Base-by-base conservation (phyloP, 345 rosid species). In the Boechera retrofracta region DNA sequence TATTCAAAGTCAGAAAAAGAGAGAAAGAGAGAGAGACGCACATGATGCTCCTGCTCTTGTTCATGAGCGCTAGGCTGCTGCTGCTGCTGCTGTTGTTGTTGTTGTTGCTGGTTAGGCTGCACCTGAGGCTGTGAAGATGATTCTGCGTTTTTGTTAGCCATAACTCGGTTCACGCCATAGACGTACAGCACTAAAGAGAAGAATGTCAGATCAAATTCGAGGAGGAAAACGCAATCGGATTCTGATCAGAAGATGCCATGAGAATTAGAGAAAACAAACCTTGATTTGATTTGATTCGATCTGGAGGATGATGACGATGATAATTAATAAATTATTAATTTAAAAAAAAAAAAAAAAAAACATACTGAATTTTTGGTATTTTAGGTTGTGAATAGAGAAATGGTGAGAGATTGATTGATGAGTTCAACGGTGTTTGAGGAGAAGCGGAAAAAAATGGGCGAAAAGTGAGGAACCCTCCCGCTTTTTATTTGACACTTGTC, bases 71-170 rank as follows among this genome's bases (percentile, higher is more conserved):
- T 15, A 2, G 24, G 70, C 29, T 36, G 63, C 1, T 16, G 51
- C 6, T 39, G 73, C 5, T 66, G 69, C 4, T 74, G 74, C 0
- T 55, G 72, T 53, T 33, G 35, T 33, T 33, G 35, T 9, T 74
- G 78, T 24, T 74, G 74, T 4, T 39, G 73, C 2, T 49, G 71
- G 49, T 35, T 63, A 7, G 71, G 66, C 63, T 67, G 79, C 6
- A 48, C 70, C 65, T 61, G 55, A 35, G 83, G 82, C 86, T 80
- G 86, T 49, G 82, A 56, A 39, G 85, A 71, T 59, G 85, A 68
- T 60, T 86, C 97, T 39, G 73, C 71, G 76, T 66, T 83, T 64
- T 83, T 87, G 74, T 74, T 83, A 55, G 87, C 73, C 96, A 90
- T 90, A 12, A 38, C 70, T 78, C 32, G 42, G 24, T 75, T 73